phyloP scores from a whole-genome alignment of 225 moss, liverwort and hornwort genomes.

The Climacium dendroides region DNA sequence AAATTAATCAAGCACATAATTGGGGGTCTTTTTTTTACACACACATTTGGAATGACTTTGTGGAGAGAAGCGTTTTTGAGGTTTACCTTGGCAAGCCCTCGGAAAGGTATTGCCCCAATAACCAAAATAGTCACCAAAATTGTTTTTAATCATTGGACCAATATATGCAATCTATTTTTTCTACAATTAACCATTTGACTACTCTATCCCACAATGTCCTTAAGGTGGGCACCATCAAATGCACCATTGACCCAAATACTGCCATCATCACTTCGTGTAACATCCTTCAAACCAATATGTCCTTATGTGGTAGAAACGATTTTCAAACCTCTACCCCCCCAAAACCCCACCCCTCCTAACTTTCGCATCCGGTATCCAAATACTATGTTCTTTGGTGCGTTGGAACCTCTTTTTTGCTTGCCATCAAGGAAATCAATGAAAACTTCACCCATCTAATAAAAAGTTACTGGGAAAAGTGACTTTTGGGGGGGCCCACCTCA shows the following conservation, averaged over 20 bases:
- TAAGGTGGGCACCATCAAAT: not conserved
- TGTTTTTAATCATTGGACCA: too few relatives aligned
- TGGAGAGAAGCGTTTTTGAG: too few relatives aligned
- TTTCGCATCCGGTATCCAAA: not conserved
- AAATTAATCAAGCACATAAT: too few relatives aligned
- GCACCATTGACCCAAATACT: rapidly evolving
- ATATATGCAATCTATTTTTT: too few relatives aligned
- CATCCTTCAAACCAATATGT: not conserved
- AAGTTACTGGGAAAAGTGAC: rapidly evolving
- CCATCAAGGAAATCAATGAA: not conserved
- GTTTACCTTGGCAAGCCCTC: too few relatives aligned
- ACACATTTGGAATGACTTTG: too few relatives aligned
- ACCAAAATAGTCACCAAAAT: too few relatives aligned
- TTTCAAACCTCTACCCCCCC: rapidly evolving
- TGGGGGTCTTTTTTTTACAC: too few relatives aligned
- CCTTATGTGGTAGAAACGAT: rapidly evolving
- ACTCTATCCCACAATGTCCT: too few relatives aligned
- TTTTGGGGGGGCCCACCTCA: not conserved
- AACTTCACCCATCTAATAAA: not conserved
- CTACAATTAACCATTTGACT: too few relatives aligned
- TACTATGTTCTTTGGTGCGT: rapidly evolving
- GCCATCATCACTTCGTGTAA: rapidly evolving
- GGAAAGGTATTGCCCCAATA: too few relatives aligned
- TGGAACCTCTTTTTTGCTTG: not conserved
- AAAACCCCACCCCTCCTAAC: not conserved